Percentiles rank a stretch among this genome's conserved stretches.
Conservation (phyloP, 768 basidiomycete genomes). For the Lactarius sanguifluus region DNA sequence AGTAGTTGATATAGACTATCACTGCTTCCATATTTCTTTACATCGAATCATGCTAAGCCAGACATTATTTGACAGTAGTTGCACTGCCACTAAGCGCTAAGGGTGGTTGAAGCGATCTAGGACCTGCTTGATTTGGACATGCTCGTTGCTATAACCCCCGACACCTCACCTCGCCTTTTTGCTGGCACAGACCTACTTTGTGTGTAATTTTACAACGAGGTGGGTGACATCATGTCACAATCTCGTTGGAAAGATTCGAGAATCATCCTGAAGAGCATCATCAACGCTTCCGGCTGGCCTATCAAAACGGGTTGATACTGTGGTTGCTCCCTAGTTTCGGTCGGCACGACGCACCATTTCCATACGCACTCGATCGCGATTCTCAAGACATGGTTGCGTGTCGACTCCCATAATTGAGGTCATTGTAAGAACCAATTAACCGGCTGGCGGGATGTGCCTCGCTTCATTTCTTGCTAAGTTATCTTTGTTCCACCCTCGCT, state of each 20-base stretch:
- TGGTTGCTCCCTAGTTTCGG: constrained; percentile 15
- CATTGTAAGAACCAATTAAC: constrained; percentile 26
- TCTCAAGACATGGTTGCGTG: constrained; percentile 5
- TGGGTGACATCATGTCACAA: constrained; percentile 10
- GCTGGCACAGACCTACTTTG: constrained; percentile 12
- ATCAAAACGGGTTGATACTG: constrained; percentile 15
- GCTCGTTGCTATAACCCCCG: constrained; percentile 26
- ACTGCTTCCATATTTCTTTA: not conserved
- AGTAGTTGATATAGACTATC: not conserved
- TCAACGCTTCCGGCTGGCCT: constrained; percentile 7
- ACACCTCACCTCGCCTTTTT: constrained; percentile 12
- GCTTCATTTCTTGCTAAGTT: constrained; percentile 12
- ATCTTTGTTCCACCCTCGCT: constrained; percentile 9
- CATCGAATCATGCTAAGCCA: not conserved
- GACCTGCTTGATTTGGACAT: constrained; percentile 15
- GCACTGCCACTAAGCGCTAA: constrained; percentile 26
- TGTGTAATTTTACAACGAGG: constrained; percentile 6
- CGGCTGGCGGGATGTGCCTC: constrained; percentile 17
- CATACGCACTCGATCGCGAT: constrained; percentile 23
- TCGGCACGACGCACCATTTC: constrained; percentile 7
- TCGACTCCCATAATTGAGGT: constrained; percentile 17
- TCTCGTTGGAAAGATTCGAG: not conserved
- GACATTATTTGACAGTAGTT: constrained; percentile 6
- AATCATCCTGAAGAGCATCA: constrained; percentile 15
- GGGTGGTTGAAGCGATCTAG: constrained; percentile 6